A percentile compares a stretch with the other conserved stretches of the same genome.
Conservation (phyloP, 192 early-diverging fungal species). For the Podila epicladia region DNA sequence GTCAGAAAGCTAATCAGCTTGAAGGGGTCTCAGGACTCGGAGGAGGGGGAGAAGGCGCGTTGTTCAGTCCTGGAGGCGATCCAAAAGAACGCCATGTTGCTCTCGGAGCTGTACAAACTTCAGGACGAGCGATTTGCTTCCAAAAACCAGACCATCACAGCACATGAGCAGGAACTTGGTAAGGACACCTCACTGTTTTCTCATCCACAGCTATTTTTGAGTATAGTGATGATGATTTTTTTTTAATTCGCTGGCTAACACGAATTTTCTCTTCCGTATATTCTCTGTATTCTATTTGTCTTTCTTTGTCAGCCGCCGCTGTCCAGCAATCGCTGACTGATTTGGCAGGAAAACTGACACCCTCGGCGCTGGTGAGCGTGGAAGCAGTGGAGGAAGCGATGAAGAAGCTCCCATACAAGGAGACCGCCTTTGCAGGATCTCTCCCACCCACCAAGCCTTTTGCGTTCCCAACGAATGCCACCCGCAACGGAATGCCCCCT, state of each 20-base stretch:
- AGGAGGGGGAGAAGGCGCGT: neutral
- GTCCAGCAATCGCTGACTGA: conserved; percentile 43
- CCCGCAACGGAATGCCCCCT: conserved; percentile 22
- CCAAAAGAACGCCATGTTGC: conserved; percentile 51
- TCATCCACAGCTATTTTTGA: neutral
- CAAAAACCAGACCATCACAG: conserved; percentile 42
- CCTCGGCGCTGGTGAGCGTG: conserved; percentile 41
- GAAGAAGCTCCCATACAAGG: conserved; percentile 50
- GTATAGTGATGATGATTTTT: neutral
- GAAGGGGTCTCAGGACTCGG: neutral
- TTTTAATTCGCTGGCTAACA: too few relatives aligned
- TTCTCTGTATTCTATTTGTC: neutral
- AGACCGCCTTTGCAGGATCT: conserved; percentile 57
- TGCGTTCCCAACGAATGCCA: conserved; percentile 53
- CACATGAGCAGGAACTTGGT: conserved; percentile 56
- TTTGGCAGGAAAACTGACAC: conserved; percentile 40
- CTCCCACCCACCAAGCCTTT: conserved; percentile 60
- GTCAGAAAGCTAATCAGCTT: conserved; percentile 7
- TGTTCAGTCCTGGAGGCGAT: conserved; percentile 23
- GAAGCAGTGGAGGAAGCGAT: conserved; percentile 55
- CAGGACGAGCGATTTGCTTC: conserved; percentile 60
- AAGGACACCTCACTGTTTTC: conserved; percentile 1
- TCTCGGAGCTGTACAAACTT: conserved; percentile 48
- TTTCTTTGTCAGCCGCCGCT: conserved; percentile 26
- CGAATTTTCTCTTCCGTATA: too few relatives aligned